Percentiles rank a stretch among this genome's conserved stretches.
phyloP scores from a whole-genome alignment of 108 stramenopile species.

The Pseudonitzschia delicatissima region DNA sequence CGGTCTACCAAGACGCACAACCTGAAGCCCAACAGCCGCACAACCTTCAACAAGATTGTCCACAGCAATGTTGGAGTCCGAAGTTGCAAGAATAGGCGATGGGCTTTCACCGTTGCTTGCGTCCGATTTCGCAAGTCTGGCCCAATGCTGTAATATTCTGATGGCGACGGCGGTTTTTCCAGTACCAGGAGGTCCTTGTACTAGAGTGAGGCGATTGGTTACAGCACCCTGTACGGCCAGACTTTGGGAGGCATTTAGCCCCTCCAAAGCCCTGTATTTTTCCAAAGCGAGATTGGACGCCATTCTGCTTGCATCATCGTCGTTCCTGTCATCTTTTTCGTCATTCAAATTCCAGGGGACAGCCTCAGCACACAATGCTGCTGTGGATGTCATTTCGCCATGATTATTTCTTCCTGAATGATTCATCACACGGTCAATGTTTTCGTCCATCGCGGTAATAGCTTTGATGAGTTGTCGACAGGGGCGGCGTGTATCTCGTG shows the following conservation, averaged over 20 bases:
- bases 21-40: conserved; percentile 81
- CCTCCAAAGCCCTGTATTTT: conserved; percentile 81
- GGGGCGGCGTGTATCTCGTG: conserved; percentile 60
- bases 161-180: conserved; percentile 89
- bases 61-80: conserved; percentile 96
- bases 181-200: conserved; percentile 87
- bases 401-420: conserved; percentile 23
- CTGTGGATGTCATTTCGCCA: conserved; percentile 75
- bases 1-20: conserved; percentile 90
- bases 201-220: conserved; percentile 83
- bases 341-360: conserved; percentile 70
- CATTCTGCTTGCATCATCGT: conserved; percentile 60
- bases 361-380: conserved; percentile 83
- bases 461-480: conserved; percentile 76
- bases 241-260: conserved; percentile 82
- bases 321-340: conserved; percentile 46
- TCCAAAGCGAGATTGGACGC: conserved; percentile 71
- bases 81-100: conserved; percentile 81
- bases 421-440: conserved; percentile 77
- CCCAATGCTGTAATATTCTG: conserved; percentile 88
- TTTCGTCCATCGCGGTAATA: conserved; percentile 94
- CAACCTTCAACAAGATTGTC: conserved; percentile 97
- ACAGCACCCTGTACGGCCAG: conserved; percentile 88
- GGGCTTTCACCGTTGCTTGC: conserved; percentile 53
- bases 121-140: conserved; percentile 55